phyloP scores from a whole-genome alignment of 1,139 yeast genomes.

The Saccharomycopsis crataegensis region DNA sequence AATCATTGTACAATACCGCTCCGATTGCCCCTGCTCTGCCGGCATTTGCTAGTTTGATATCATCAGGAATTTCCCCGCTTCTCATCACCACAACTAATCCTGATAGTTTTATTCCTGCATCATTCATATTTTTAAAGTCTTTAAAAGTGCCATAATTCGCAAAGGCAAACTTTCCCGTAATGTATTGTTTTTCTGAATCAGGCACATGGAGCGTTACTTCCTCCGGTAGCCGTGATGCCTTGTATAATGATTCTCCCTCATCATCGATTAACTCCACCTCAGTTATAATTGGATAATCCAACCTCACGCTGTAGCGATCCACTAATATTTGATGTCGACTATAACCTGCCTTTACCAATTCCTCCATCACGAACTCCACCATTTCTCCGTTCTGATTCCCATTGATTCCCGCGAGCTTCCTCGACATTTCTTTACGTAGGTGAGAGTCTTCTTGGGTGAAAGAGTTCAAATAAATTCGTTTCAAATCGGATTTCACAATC shows the following conservation, averaged over 20 bases:
- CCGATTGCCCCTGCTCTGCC: constrained; percentile 49
- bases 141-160: constrained; percentile 58
- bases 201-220: neutral
- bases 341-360: constrained; percentile 39
- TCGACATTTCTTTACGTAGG: neutral
- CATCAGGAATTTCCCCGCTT: constrained; percentile 43
- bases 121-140: constrained; percentile 45
- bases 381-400: constrained; percentile 26
- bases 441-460: neutral
- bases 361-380: constrained; percentile 34
- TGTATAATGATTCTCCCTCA: constrained; percentile 29
- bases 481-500: constrained; percentile 56
- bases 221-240: constrained; percentile 40
- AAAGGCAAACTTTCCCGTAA: constrained; percentile 46
- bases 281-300: constrained; percentile 1
- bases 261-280: neutral
- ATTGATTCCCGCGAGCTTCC: neutral
- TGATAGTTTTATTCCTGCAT: constrained; percentile 31
- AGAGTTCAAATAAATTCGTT: constrained; percentile 36
- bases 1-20: constrained; percentile 47
- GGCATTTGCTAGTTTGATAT: constrained; percentile 46
- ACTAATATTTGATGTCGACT: constrained; percentile 20
- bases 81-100: constrained; percentile 54
- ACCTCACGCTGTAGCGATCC: neutral
- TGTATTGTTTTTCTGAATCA: constrained; percentile 51